Evolutionary conservation across 441 rosid genomes (phyloP).

Genomic region (Francoa sonchifolia): DNA sequence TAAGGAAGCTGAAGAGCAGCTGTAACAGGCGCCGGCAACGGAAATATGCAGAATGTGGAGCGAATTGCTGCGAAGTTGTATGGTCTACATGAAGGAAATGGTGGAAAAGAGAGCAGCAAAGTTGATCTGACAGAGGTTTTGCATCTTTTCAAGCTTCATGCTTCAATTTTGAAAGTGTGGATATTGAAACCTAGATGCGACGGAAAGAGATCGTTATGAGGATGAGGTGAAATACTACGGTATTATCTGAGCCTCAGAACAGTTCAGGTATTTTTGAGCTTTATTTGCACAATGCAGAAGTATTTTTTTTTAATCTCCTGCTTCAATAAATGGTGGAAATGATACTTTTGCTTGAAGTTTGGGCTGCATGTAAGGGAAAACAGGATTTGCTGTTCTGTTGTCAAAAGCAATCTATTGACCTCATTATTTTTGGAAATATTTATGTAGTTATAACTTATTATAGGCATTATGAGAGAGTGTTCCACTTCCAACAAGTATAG

Average conservation of each 20-base stretch:
- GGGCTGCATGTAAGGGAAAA: conserved; percentile 24
- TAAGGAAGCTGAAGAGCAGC: conserved; percentile 47
- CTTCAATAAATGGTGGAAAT: conserved; percentile 13
- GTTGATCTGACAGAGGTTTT: conserved; percentile 37
- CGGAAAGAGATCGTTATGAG: conserved; percentile 35
- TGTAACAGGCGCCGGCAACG: conserved; percentile 28
- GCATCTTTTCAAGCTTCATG: conserved; percentile 44
- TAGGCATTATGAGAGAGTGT: too few species aligned
- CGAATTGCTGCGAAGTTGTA: conserved; percentile 58
- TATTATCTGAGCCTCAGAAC: conserved; percentile 1
- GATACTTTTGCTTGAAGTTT: conserved; percentile 42
- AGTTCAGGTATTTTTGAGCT: conserved; percentile 3
- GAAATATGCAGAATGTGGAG: conserved; percentile 55
- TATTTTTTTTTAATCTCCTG: conserved; percentile 11
- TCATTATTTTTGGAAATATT: conserved; percentile 3
- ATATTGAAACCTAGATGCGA: conserved; percentile 36
- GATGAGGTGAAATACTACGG: conserved; percentile 25
- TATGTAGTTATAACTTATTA: too few species aligned
- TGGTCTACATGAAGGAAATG: conserved; percentile 39
- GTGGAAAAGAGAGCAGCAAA: conserved; percentile 61
- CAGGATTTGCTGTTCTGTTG: conserved; percentile 20
- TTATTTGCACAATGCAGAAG: conserved; percentile 12
- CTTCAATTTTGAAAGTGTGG: conserved; percentile 58
- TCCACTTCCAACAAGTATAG: too few species aligned
- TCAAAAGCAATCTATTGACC: conserved; percentile 21